Evolutionary conservation across 176 grass and related monocot genomes (phyloP).

Genomic region (Ampelocalamus luodianensis): DNA sequence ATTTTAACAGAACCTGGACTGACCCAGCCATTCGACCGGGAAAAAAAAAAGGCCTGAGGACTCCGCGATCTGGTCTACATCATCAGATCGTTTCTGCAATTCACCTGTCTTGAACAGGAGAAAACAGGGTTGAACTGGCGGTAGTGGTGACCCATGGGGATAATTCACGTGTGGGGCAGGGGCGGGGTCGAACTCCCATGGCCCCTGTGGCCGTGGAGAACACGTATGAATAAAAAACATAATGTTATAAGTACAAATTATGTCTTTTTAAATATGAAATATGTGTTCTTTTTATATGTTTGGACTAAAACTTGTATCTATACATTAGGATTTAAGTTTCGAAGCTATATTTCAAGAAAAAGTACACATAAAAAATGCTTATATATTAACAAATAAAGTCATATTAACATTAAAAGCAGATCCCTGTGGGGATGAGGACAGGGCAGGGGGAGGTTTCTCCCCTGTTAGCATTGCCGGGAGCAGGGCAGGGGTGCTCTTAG

Average conservation of each 20-base stretch:
- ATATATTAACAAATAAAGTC: not conserved
- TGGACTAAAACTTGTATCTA: no score
- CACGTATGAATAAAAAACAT: no score
- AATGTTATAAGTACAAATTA: no score
- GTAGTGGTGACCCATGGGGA: no score
- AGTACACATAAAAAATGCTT: not conserved
- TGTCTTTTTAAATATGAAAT: no score
- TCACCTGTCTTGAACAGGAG: not conserved
- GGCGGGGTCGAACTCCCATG: no score
- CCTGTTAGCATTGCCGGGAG: not conserved
- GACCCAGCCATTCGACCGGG: no score
- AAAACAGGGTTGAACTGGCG: not conserved
- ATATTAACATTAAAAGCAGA: not conserved
- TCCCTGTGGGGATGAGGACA: not conserved
- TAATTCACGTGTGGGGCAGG: no score
- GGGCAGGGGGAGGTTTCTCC: not conserved
- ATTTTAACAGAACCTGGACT: not conserved
- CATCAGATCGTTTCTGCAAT: not conserved
- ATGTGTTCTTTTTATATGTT: no score
- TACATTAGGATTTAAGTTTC: no score
- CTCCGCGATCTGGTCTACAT: not conserved
- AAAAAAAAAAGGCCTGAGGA: not conserved
- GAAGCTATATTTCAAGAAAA: not conserved
- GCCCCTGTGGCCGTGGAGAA: no score
- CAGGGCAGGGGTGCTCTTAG: no score